A percentile compares a stretch with the other conserved stretches of the same genome.
These are phyloP conservation scores for Fraxinus pennsylvanica DNA, from an alignment of 257 asterid genomes.

Conservation along the genomic window DNA sequence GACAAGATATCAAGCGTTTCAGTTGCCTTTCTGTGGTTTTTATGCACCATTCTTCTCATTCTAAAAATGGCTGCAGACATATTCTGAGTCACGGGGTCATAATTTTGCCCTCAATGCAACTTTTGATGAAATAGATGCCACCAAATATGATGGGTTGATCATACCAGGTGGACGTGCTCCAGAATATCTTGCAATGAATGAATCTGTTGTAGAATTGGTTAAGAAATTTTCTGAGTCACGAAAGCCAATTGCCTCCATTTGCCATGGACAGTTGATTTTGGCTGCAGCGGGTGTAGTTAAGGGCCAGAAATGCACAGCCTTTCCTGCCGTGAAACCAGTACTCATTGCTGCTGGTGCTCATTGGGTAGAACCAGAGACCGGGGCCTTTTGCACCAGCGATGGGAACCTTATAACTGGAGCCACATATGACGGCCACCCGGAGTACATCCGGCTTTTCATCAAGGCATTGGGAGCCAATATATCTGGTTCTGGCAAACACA, in stretches of 20 bases:
- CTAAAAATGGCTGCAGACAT: slow-evolving; percentile 60
- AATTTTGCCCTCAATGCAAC: slow-evolving; percentile 85
- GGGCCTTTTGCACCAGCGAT: slow-evolving; percentile 70
- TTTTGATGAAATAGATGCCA: slow-evolving; percentile 62
- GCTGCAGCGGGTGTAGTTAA: slow-evolving; percentile 73
- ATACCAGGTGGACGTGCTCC: slow-evolving; percentile 99
- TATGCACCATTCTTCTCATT: slow-evolving; percentile 17
- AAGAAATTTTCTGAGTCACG: slow-evolving; percentile 46
- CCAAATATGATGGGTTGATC: slow-evolving; percentile 77
- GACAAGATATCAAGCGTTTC: not conserved
- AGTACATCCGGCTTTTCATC: slow-evolving; percentile 74
- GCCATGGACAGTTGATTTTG: slow-evolving; percentile 91
- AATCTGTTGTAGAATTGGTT: slow-evolving; percentile 63
- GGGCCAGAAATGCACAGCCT: slow-evolving; percentile 85
- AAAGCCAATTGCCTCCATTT: slow-evolving; percentile 77
- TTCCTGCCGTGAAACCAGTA: slow-evolving; percentile 68
- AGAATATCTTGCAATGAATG: slow-evolving; percentile 80
- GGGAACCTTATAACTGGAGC: slow-evolving; percentile 83
- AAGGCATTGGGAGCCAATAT: slow-evolving; percentile 84
- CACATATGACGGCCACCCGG: slow-evolving; percentile 84
- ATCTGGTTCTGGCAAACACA: slow-evolving; percentile 71
- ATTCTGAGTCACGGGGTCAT: slow-evolving; percentile 85
- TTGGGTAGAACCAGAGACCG: slow-evolving; percentile 83
- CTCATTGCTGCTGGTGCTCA: slow-evolving; percentile 88
- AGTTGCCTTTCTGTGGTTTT: slow-evolving; percentile 3